Percentiles rank a stretch among this genome's conserved stretches.
Evolutionary conservation across 768 basidiomycete genomes (phyloP).

Genomic region (Calocybe indica): DNA sequence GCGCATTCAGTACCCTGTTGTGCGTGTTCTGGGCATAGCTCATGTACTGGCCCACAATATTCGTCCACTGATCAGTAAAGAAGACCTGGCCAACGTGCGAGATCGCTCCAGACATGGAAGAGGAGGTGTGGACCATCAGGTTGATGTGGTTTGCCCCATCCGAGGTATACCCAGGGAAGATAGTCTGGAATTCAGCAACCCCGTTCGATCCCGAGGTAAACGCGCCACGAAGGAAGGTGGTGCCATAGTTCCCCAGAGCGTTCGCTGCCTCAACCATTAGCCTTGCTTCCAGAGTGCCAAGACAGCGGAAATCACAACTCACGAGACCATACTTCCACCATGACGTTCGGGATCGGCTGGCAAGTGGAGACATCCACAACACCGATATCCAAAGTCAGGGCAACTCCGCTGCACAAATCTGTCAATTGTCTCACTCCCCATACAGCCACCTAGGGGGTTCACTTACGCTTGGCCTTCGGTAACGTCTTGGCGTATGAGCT

Average conservation of each 20-base stretch:
- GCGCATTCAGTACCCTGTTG: slow-evolving; percentile 18
- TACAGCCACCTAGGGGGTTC: too few species aligned
- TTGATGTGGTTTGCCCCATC: slow-evolving; percentile 29
- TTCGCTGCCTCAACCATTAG: slow-evolving; percentile 6
- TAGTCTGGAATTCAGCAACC: slow-evolving; percentile 23
- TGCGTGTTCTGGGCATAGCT: slow-evolving; percentile 22
- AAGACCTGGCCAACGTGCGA: slow-evolving; percentile 30
- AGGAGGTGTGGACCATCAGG: slow-evolving; percentile 18
- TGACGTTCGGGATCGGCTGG: slow-evolving; percentile 24
- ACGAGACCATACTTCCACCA: slow-evolving; percentile 30
- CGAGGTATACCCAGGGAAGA: slow-evolving; percentile 24
- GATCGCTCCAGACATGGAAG: slow-evolving; percentile 1
- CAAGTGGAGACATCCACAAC: slow-evolving; percentile 31
- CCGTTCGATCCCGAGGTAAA: slow-evolving; percentile 15
- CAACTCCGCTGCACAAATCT: background rate
- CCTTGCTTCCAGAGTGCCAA: background rate
- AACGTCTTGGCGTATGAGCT: too few species aligned
- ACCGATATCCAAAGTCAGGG: slow-evolving; percentile 20
- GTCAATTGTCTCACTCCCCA: background rate
- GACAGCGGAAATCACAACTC: background rate
- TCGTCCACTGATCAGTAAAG: slow-evolving; percentile 25
- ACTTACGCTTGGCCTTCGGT: too few species aligned
- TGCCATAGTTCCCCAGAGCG: slow-evolving; percentile 11
- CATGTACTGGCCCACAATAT: slow-evolving; percentile 16
- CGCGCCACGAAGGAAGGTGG: slow-evolving; percentile 13